These are phyloP conservation scores for Claviceps cyperi DNA, from an alignment of 2,329 filamentous ascomycete species.

Conservation along the genomic window DNA sequence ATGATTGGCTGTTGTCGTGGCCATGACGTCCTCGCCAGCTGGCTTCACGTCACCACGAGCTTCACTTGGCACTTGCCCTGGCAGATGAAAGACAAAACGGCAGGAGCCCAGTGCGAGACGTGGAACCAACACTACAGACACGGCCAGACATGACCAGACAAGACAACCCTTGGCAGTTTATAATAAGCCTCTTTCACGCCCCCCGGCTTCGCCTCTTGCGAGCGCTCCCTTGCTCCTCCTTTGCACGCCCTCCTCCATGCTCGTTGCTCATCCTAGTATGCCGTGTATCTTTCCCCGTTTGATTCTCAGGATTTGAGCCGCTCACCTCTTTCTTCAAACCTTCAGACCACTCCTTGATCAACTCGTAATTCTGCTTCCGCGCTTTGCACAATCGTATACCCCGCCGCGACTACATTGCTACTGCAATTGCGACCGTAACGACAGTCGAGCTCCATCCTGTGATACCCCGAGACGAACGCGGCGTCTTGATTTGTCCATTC, in stretches of 20 bases:
- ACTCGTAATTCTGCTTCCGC: constrained; percentile 4
- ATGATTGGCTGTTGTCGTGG: constrained; percentile 3
- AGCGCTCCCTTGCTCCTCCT: constrained; percentile 3
- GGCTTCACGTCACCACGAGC: constrained; percentile 9
- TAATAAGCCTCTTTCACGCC: constrained; percentile 3
- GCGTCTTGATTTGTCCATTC: not conserved
- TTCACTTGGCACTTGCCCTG: constrained; percentile 2
- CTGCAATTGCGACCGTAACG: no score
- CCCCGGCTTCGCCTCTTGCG: not conserved
- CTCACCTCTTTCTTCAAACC: no score
- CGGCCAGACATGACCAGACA: not conserved
- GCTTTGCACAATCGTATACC: constrained; percentile 6
- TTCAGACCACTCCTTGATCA: no score
- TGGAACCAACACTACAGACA: not conserved
- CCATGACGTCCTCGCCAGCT: constrained; percentile 21
- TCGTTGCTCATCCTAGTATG: not conserved
- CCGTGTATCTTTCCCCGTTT: constrained; percentile 3
- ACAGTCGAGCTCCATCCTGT: constrained; percentile 10
- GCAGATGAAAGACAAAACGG: not conserved
- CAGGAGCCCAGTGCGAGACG: not conserved
- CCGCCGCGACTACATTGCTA: constrained; percentile 9
- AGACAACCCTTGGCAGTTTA: not conserved
- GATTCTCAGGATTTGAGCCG: not conserved
- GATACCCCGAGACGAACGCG: constrained; percentile 13
- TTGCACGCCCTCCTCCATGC: not conserved